Percentiles rank a stretch among this genome's conserved stretches.
phyloP scores from a whole-genome alignment of 1,284 basidiomycete species.

The Irpex rosettiformis region DNA sequence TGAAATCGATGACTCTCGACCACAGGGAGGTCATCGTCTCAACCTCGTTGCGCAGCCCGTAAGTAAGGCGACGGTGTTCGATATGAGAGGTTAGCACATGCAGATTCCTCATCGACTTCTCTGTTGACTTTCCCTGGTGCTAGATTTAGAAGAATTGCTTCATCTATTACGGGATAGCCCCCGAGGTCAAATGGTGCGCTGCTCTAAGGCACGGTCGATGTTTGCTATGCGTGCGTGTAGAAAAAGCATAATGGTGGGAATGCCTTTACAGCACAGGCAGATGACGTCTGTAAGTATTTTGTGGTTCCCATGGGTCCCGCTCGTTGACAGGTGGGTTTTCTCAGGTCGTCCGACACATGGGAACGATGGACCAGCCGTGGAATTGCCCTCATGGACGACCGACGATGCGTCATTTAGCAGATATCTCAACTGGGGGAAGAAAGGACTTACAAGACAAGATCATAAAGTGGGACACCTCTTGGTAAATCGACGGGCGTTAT shows the following conservation, averaged over 20 bases:
- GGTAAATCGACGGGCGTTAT: not conserved
- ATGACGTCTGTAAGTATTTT: constrained; percentile 70
- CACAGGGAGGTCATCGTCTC: constrained; percentile 49
- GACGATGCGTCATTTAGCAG: constrained; percentile 87
- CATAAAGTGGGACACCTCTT: constrained; percentile 9
- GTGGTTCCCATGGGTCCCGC: constrained; percentile 1
- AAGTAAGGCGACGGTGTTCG: constrained; percentile 87
- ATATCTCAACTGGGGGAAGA: constrained; percentile 27
- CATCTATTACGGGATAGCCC: constrained; percentile 80
- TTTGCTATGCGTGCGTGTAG: constrained; percentile 96
- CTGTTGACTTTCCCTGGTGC: not conserved
- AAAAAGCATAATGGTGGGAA: constrained; percentile 96
- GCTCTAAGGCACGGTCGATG: constrained; percentile 93
- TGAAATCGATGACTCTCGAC: constrained; percentile 35
- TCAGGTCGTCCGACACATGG: constrained; percentile 91
- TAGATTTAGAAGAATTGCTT: constrained; percentile 95
- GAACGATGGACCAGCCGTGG: constrained; percentile 96
- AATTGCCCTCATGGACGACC: constrained; percentile 96
- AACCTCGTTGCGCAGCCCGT: constrained; percentile 83
- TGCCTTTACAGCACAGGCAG: constrained; percentile 69
- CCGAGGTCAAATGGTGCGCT: constrained; percentile 78
- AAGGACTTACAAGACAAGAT: not conserved
- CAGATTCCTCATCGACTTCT: constrained; percentile 15
- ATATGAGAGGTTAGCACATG: constrained; percentile 50
- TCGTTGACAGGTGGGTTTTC: constrained; percentile 9